Percentiles rank a stretch among this genome's conserved stretches.
These are phyloP conservation scores for Wickerhamiella siamensis DNA, from an alignment of 805 yeast species.

Conservation along the genomic window DNA sequence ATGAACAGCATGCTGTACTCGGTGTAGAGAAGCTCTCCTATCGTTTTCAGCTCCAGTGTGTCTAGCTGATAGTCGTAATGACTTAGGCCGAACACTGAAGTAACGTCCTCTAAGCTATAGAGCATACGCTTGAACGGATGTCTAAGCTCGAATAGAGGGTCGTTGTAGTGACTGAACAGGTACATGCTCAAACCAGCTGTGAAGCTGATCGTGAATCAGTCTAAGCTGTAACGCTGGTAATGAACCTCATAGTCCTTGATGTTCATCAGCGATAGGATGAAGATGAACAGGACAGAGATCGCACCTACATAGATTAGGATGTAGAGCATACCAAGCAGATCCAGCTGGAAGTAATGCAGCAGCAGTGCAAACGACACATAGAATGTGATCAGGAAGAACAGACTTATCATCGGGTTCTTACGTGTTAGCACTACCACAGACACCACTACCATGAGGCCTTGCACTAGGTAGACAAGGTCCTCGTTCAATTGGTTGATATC, in stretches of 20 bases:
- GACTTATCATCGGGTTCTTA: conserved; percentile 3
- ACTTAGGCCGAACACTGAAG: too few relatives aligned
- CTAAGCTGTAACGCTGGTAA: conserved; percentile 2
- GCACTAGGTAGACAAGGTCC: not conserved
- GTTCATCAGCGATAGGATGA: conserved; percentile 5
- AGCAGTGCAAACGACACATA: conserved; percentile 4
- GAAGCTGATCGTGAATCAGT: too few relatives aligned
- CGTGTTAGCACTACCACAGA: conserved; percentile 2
- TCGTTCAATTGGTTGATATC: conserved; percentile 1
- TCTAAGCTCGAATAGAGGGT: conserved; percentile 1
- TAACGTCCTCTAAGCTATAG: not conserved
- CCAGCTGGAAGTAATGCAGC: conserved; percentile 2
- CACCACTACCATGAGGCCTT: not conserved
- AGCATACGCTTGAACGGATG: not conserved
- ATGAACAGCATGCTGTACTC: conserved; percentile 1
- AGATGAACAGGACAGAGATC: conserved; percentile 6
- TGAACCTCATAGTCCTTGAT: conserved; percentile 3
- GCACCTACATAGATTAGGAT: conserved; percentile 9
- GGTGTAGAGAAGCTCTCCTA: conserved; percentile 3
- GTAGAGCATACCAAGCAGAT: conserved; percentile 1
- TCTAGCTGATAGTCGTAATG: not conserved
- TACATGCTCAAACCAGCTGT: too few relatives aligned
- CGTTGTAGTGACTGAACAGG: conserved; percentile 1
- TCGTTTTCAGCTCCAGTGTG: conserved; percentile 1
- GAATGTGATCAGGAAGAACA: conserved; percentile 1